Conservation (phyloP, 805 yeast genomes). For the Barnettozyma vustinii region DNA sequence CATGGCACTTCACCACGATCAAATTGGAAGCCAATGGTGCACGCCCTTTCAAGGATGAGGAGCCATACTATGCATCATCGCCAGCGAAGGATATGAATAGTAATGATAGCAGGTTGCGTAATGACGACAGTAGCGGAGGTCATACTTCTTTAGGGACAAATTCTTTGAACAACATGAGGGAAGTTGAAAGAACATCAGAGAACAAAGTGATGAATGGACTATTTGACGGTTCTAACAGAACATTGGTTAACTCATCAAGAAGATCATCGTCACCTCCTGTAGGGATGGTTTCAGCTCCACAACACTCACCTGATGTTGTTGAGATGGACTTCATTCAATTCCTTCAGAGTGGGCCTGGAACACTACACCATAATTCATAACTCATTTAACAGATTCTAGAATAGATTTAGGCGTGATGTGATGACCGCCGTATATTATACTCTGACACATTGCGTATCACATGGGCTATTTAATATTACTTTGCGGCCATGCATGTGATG, state of each 20-base stretch:
- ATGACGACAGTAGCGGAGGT: no score
- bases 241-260: neutral
- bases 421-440: no score
- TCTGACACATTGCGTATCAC: no score
- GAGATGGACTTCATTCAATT: constrained; percentile 3
- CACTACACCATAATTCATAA: neutral
- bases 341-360: neutral
- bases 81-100: neutral
- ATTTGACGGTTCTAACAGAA: neutral
- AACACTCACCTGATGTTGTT: neutral
- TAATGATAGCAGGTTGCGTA: no score
- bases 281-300: neutral
- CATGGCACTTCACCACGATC: constrained; percentile 1
- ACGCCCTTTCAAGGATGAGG: neutral
- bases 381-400: neutral
- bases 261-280: neutral
- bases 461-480: no score
- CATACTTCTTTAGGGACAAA: neutral
- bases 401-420: no score
- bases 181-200: neutral
- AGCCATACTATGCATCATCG: neutral
- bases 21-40: neutral
- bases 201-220: neutral
- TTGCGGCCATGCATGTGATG: no score
- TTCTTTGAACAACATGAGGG: neutral